phyloP scores from a whole-genome alignment of 495 filamentous ascomycete species.

The Aspergillus avenaceus region DNA sequence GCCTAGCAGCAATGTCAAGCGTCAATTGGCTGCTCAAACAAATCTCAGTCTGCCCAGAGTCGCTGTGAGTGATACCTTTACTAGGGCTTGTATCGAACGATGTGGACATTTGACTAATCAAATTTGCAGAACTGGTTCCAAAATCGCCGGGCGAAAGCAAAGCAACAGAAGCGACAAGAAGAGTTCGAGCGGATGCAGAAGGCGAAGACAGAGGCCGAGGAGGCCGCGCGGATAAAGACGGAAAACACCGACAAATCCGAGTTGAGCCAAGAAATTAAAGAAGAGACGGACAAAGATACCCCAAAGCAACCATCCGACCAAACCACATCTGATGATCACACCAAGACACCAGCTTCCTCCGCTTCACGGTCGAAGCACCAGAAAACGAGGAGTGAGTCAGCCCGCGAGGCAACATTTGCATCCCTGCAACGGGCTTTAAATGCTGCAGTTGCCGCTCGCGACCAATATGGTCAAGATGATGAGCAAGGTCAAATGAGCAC shows the following conservation, averaged over 20 bases:
- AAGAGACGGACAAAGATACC: slow-evolving; percentile 27
- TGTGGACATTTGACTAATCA: slow-evolving; percentile 10
- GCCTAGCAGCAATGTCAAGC: slow-evolving; percentile 72
- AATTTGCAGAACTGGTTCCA: slow-evolving; percentile 80
- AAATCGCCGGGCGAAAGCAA: slow-evolving; percentile 79
- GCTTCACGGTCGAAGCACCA: slow-evolving; percentile 29
- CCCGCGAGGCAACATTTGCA: slow-evolving; percentile 42
- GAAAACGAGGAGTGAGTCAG: slow-evolving; percentile 40
- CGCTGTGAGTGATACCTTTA: slow-evolving; percentile 53
- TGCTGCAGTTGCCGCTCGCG: slow-evolving; percentile 39
- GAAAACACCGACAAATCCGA: slow-evolving; percentile 26
- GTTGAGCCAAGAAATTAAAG: slow-evolving; percentile 20
- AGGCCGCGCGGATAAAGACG: slow-evolving; percentile 33
- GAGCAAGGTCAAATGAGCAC: slow-evolving; percentile 2
- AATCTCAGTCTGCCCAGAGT: slow-evolving; percentile 71
- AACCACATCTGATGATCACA: slow-evolving; percentile 18
- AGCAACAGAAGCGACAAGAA: slow-evolving; percentile 69
- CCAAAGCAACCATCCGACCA: slow-evolving; percentile 27
- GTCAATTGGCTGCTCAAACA: slow-evolving; percentile 66
- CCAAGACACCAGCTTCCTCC: slow-evolving; percentile 20
- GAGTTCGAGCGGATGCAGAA: slow-evolving; percentile 57
- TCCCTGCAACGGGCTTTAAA: slow-evolving; percentile 43
- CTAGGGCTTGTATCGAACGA: not conserved
- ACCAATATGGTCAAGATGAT: slow-evolving; percentile 25
- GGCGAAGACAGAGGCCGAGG: slow-evolving; percentile 46